Evolutionary conservation across 495 filamentous ascomycete genomes (phyloP).

Genomic region (Baudoinia panamericana): DNA sequence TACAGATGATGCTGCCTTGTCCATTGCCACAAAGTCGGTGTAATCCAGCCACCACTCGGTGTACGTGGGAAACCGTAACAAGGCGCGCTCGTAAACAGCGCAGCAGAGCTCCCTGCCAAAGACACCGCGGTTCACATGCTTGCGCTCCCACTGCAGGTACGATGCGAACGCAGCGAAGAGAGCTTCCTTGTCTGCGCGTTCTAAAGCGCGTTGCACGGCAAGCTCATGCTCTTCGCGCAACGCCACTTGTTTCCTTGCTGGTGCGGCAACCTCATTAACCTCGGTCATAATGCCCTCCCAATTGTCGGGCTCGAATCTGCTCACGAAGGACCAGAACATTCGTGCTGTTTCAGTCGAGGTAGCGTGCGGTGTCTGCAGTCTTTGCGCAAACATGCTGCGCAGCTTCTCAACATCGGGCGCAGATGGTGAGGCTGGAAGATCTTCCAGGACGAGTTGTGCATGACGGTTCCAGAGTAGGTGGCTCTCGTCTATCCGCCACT

Average conservation of each 20-base stretch:
- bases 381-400: slow-evolving; percentile 53
- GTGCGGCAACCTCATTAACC: slow-evolving; percentile 48
- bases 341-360: slow-evolving; percentile 79
- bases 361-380: slow-evolving; percentile 67
- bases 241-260: slow-evolving; percentile 54
- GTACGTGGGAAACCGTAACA: slow-evolving; percentile 54
- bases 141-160: slow-evolving; percentile 76
- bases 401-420: slow-evolving; percentile 51
- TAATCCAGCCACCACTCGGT: slow-evolving; percentile 69
- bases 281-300: slow-evolving; percentile 74
- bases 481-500: slow-evolving; percentile 73
- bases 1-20: slow-evolving; percentile 20
- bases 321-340: slow-evolving; percentile 67
- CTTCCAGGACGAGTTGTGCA: slow-evolving; percentile 45
- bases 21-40: slow-evolving; percentile 52
- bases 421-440: slow-evolving; percentile 44
- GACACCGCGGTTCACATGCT: slow-evolving; percentile 37
- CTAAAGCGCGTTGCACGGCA: slow-evolving; percentile 45
- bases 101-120: slow-evolving; percentile 44
- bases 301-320: slow-evolving; percentile 55
- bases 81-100: slow-evolving; percentile 59
- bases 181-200: slow-evolving; percentile 43
- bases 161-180: slow-evolving; percentile 49
- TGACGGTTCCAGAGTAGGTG: slow-evolving; percentile 80
- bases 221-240: slow-evolving; percentile 61